Conservation (phyloP, 176 grass and related monocot species). For the Elymus sibiricus region DNA sequence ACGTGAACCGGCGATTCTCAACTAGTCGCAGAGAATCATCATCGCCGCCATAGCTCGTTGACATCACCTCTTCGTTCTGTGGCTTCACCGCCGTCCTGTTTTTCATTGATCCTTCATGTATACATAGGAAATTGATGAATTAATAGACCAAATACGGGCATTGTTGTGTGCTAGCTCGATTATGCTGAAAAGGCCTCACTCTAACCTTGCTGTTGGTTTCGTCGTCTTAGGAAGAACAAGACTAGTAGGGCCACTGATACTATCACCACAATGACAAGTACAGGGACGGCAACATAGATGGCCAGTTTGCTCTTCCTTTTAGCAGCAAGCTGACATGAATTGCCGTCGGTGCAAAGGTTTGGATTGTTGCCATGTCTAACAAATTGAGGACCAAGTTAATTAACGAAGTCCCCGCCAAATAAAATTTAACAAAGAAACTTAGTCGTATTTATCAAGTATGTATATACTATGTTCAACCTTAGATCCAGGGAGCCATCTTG, state of each 20-base stretch:
- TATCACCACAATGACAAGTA: background rate
- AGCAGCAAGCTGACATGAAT: background rate
- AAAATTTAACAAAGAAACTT: background rate
- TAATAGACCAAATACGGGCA: background rate
- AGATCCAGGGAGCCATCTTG: background rate
- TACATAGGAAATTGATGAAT: background rate
- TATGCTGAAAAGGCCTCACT: background rate
- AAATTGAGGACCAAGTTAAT: background rate
- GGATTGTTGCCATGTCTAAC: background rate
- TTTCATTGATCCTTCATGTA: background rate
- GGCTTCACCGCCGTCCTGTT: background rate
- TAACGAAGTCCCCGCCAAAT: background rate
- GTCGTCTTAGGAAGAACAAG: background rate
- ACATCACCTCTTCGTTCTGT: background rate
- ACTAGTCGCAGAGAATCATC: background rate
- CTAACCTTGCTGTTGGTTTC: background rate
- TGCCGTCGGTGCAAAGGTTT: background rate
- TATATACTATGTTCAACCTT: background rate
- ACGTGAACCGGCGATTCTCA: background rate
- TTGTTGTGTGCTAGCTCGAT: background rate
- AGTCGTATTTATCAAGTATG: background rate
- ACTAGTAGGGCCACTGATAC: background rate
- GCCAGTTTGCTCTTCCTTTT: background rate
- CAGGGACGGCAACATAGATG: background rate
- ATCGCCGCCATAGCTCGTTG: background rate